These are phyloP conservation scores for Ophiostoma perfectum DNA, from an alignment of 2,329 filamentous ascomycete species.

Conservation along the genomic window DNA sequence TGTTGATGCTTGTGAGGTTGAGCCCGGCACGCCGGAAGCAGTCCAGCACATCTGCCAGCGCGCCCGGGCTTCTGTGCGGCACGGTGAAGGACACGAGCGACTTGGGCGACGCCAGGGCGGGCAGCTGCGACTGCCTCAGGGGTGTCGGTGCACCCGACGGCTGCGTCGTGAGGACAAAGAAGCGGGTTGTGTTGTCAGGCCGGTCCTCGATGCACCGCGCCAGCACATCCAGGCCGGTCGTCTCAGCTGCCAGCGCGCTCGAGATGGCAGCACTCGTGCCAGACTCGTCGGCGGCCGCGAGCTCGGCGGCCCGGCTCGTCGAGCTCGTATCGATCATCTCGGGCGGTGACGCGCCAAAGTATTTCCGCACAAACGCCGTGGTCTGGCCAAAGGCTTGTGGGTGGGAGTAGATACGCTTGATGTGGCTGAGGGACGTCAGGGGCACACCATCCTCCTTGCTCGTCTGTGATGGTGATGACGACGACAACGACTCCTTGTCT, in stretches of 20 bases:
- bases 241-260: constrained; percentile 64
- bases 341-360: constrained; percentile 46
- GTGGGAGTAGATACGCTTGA: constrained; percentile 81
- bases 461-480: background rate
- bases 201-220: constrained; percentile 66
- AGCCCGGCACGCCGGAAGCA: constrained; percentile 69
- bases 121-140: background rate
- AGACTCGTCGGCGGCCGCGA: constrained; percentile 56
- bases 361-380: constrained; percentile 61
- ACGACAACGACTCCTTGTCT: constrained; percentile 13
- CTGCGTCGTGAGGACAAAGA: constrained; percentile 54
- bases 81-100: constrained; percentile 80
- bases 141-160: background rate
- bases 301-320: constrained; percentile 77
- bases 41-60: constrained; percentile 71
- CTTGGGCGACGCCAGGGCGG: constrained; percentile 43
- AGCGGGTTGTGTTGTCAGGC: constrained; percentile 71
- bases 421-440: constrained; percentile 49
- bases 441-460: constrained; percentile 33
- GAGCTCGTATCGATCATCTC: constrained; percentile 79
- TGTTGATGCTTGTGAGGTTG: constrained; percentile 88
- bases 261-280: constrained; percentile 71
- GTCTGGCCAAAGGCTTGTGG: constrained; percentile 88
- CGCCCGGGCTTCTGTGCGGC: constrained; percentile 70
- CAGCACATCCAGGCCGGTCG: constrained; percentile 64